These are phyloP conservation scores for Candida sanyaensis DNA, from an alignment of 1,139 yeast genomes.

Conservation along the genomic window DNA sequence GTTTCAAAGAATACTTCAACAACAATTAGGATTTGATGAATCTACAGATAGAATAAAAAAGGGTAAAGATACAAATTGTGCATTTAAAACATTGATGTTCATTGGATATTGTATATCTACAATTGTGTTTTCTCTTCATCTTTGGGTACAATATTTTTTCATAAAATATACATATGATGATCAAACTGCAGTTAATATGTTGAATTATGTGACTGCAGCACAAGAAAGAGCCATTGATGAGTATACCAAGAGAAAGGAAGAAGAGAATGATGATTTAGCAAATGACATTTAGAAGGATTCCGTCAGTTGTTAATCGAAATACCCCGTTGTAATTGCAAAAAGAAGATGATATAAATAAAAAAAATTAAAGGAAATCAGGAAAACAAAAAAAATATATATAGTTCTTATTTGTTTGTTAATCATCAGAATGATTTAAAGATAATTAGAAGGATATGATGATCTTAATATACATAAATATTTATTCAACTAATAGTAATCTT, in stretches of 20 bases:
- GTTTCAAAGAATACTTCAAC: slow-evolving; percentile 3
- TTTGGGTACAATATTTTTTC: slow-evolving; percentile 12
- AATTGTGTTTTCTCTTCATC: slow-evolving; percentile 10
- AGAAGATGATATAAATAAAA: neutral
- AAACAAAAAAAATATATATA: neutral
- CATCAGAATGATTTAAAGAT: neutral
- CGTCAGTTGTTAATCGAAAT: too few relatives aligned
- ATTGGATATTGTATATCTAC: slow-evolving; percentile 15
- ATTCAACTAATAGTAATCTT: neutral
- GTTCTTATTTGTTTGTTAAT: neutral
- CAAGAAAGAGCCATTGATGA: slow-evolving; percentile 14
- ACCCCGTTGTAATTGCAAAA: neutral
- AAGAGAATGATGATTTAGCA: neutral
- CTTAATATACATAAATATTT: neutral
- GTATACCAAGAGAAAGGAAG: slow-evolving; percentile 7
- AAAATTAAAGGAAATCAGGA: neutral
- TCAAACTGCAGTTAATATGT: slow-evolving; percentile 12
- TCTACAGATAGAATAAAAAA: neutral
- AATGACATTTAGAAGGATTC: too few relatives aligned
- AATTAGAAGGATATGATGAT: neutral
- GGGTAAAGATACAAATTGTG: slow-evolving; percentile 2
- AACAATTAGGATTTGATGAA: neutral
- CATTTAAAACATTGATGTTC: slow-evolving; percentile 8
- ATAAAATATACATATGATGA: slow-evolving; percentile 13
- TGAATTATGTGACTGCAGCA: slow-evolving; percentile 12